phyloP scores from a whole-genome alignment of 495 filamentous ascomycete species.

The Parathielavia appendiculata region DNA sequence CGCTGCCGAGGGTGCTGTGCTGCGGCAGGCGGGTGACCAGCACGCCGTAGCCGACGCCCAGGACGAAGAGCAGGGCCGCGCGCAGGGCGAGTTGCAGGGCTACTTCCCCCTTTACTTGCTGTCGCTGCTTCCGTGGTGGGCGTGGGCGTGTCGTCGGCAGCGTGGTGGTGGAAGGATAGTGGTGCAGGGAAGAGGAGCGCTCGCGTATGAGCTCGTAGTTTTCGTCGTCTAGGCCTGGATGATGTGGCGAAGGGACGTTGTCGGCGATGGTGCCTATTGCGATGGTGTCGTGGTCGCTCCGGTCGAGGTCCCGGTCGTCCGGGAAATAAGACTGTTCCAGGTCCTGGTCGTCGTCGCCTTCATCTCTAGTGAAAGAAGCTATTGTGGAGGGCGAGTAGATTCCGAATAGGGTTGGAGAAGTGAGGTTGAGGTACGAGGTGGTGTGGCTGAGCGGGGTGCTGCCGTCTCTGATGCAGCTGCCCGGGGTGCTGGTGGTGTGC shows the following conservation, averaged over 20 bases:
- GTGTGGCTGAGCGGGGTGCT: conserved; percentile 23
- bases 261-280: background rate
- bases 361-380: background rate
- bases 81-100: conserved; percentile 45
- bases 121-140: conserved; percentile 1
- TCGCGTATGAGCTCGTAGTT: conserved; percentile 17
- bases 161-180: background rate
- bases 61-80: conserved; percentile 63
- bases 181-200: conserved; percentile 14
- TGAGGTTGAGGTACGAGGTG: conserved; percentile 65
- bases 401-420: conserved; percentile 79
- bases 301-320: no score
- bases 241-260: background rate
- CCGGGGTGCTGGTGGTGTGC: conserved; percentile 19
- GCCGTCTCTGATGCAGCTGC: conserved; percentile 20
- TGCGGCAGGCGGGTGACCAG: conserved; percentile 68
- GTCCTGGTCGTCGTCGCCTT: no score
- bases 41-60: conserved; percentile 80
- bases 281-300: conserved; percentile 17
- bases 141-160: background rate
- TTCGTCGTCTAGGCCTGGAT: conserved; percentile 11
- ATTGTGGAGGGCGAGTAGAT: conserved; percentile 64
- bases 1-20: conserved; percentile 33
- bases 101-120: background rate
- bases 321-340: no score